Base-by-base conservation (phyloP, 1,139 yeast species). In the Candida sp. region DNA sequence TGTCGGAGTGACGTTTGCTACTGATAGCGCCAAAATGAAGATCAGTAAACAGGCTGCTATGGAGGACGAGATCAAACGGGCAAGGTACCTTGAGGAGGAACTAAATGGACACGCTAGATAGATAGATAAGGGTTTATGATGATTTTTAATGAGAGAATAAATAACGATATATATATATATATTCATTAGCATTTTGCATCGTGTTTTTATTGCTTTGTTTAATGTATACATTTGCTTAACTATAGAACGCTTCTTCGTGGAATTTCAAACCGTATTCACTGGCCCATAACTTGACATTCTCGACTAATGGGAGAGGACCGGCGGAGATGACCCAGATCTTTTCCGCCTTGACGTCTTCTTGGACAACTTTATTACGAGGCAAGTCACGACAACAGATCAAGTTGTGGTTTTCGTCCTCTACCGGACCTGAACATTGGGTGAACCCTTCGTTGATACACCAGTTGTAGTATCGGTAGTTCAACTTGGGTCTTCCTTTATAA, bases 311-410 rank as follows among this genome's bases (percentile, higher is more conserved):
- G 41, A 76, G 77, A 0, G 97, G 96, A 0, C 98, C 98, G 1
- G 97, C 96, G 3, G 94, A 88, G 32, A 92, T 76, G 4, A 93
- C 96, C 96, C 96, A 91, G 2, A 88, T 85, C 46, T 85, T 84
- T 5, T 68, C 68, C 12, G 71, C 65, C 52, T 73, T 72, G 5
- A 66, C 63, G 47, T 65, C 65, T 42, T 80, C 77, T 54, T 71
- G 71, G 17, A 56, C 55, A 9, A 67, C 63, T 46, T 62, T 67
- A 48, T 72, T 68, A 35, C 68, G 65, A 2, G 78, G 78, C 42
- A 76, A 62, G 51, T 77, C 81, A 49, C 70, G 66, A 56, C 82
- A 77, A 57, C 82, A 77, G 0, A 77, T 66, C 38, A 72, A 52
- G 46, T 73, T 65, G 48, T 68, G 63, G 25, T 70, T 61, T 5